phyloP scores from a whole-genome alignment of 2,329 filamentous ascomycete species.

The Rutstroemia sp. region DNA sequence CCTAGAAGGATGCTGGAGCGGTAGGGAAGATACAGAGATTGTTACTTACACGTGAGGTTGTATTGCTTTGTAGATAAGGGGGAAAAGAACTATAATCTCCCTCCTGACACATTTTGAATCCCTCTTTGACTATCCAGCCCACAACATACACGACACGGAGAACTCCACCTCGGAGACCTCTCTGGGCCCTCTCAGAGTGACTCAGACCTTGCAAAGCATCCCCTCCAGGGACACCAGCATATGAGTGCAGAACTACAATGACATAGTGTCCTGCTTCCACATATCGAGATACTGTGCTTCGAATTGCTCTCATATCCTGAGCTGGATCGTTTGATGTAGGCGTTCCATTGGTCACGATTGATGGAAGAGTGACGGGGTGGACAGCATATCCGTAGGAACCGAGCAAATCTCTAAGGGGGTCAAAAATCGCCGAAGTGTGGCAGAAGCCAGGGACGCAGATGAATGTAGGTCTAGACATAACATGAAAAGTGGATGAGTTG shows the following conservation, averaged over 20 bases:
- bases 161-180: constrained; percentile 17
- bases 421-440: constrained; percentile 32
- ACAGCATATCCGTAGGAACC: constrained; percentile 27
- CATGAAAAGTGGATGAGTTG: not conserved
- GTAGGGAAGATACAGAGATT: not conserved
- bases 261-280: constrained; percentile 29
- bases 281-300: constrained; percentile 28
- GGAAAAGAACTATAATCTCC: constrained; percentile 8
- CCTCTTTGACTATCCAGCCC: constrained; percentile 26
- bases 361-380: constrained; percentile 30
- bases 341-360: constrained; percentile 25
- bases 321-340: constrained; percentile 31
- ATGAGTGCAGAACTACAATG: constrained; percentile 23
- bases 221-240: constrained; percentile 21
- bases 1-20: not conserved
- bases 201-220: constrained; percentile 22
- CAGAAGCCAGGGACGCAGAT: constrained; percentile 35
- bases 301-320: constrained; percentile 33
- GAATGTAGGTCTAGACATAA: constrained; percentile 30
- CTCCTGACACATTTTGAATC: constrained; percentile 6
- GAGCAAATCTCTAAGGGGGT: constrained; percentile 30
- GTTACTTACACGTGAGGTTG: constrained; percentile 8
- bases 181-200: constrained; percentile 19
- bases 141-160: constrained; percentile 34
- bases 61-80: constrained; percentile 1